A percentile compares a stretch with the other conserved stretches of the same genome.
Conservation (phyloP, 495 filamentous ascomycete genomes). For the Daldinia bambusicola region DNA sequence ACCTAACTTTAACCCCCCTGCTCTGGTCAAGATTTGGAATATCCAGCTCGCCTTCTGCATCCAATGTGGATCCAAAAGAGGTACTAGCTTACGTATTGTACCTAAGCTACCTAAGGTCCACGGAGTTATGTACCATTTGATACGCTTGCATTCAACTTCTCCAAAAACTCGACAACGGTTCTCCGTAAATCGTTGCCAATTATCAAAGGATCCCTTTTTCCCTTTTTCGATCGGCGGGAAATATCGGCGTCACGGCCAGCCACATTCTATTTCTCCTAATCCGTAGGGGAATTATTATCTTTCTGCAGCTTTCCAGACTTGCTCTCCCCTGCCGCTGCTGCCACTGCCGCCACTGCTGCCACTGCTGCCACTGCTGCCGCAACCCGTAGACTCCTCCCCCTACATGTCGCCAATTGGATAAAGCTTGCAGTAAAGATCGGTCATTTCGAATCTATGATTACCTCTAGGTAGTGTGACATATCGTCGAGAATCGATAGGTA, state of each 20-base stretch:
- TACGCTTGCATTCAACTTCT: not conserved
- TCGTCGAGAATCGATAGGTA: not conserved
- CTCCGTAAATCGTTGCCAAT: constrained; percentile 19
- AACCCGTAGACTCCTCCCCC: too few relatives aligned
- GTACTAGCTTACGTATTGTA: not conserved
- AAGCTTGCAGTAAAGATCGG: not conserved
- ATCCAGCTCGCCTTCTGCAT: constrained; percentile 10
- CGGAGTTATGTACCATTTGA: constrained; percentile 6
- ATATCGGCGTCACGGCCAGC: constrained; percentile 13
- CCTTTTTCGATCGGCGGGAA: constrained; percentile 9
- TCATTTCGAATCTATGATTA: constrained; percentile 1
- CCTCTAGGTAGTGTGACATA: not conserved
- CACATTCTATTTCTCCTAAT: constrained; percentile 6
- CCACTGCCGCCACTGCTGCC: too few relatives aligned
- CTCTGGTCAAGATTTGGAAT: constrained; percentile 37
- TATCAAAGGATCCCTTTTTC: constrained; percentile 4
- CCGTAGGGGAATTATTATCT: not conserved
- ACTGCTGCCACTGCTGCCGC: too few relatives aligned
- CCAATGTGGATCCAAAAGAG: constrained; percentile 7
- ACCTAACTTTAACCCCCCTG: not conserved
- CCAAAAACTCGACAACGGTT: not conserved
- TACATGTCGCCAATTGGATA: not conserved
- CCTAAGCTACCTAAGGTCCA: not conserved
- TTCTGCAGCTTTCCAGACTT: constrained; percentile 9
- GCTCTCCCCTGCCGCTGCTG: constrained; percentile 9